phyloP scores from a whole-genome alignment of 1,284 basidiomycete genomes.

The Cryptococcus sp. region DNA sequence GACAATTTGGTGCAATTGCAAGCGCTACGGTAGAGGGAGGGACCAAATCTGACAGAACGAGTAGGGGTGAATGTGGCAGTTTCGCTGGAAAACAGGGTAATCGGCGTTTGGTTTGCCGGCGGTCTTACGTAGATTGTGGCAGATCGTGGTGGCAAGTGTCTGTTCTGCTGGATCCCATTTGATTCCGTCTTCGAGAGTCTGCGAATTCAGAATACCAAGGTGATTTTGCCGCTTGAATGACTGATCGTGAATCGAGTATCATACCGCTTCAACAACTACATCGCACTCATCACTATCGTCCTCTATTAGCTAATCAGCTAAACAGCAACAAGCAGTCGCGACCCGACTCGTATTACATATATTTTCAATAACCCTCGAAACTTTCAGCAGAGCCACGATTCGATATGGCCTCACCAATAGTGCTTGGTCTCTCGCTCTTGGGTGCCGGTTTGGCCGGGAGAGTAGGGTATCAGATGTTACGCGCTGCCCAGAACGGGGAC shows the following conservation, averaged over 20 bases:
- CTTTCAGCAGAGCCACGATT: slow-evolving; percentile 4
- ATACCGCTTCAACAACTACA: no score
- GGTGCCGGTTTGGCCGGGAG: slow-evolving; percentile 77
- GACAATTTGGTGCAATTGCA: slow-evolving; percentile 5
- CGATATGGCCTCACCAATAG: slow-evolving; percentile 63
- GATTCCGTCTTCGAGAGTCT: background rate
- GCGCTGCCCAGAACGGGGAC: slow-evolving; percentile 66
- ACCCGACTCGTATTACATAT: no score
- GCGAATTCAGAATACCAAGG: background rate
- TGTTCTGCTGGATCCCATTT: background rate
- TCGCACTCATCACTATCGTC: no score
- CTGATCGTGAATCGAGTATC: no score
- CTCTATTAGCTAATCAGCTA: no score
- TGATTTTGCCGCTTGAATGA: no score
- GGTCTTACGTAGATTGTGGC: no score
- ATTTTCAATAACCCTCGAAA: background rate
- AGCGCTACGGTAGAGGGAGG: slow-evolving; percentile 1
- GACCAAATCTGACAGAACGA: background rate
- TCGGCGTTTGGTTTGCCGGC: slow-evolving; percentile 17
- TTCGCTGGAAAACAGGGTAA: slow-evolving; percentile 10
- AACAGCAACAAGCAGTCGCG: no score
- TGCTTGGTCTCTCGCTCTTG: slow-evolving; percentile 76
- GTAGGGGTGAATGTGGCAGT: slow-evolving; percentile 25
- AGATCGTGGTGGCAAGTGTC: background rate
- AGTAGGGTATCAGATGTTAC: slow-evolving; percentile 58